phyloP scores from a whole-genome alignment of 2,329 filamentous ascomycete genomes.

The Claviceps digitariae region DNA sequence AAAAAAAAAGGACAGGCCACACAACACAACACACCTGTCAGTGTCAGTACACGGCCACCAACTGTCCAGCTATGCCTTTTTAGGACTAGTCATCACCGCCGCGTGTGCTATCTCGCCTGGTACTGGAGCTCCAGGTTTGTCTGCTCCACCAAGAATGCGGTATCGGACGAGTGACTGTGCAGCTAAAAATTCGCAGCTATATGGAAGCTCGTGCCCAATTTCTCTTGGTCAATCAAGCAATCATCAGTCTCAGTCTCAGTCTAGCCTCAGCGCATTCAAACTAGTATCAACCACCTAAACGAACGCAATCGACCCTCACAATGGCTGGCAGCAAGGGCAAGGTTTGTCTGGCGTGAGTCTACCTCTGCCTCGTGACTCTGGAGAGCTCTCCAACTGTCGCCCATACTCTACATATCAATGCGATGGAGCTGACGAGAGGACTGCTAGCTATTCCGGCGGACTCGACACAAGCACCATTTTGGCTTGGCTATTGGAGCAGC shows the following conservation, averaged over 20 bases:
- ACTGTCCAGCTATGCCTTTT: not conserved
- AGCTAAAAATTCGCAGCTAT: not conserved
- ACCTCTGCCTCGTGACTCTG: not conserved
- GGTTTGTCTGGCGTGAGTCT: constrained; percentile 1
- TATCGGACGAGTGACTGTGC: not conserved
- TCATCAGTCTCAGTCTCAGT: not conserved
- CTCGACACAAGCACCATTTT: constrained; percentile 30
- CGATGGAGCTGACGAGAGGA: not conserved
- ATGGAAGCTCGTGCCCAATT: not conserved
- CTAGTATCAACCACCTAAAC: not conserved
- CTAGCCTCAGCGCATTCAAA: not conserved
- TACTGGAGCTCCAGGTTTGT: not conserved
- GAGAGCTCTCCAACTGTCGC: not conserved
- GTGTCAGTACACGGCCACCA: not conserved
- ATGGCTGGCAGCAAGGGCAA: constrained; percentile 2
- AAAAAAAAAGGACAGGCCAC: too few relatives aligned
- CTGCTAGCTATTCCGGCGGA: constrained; percentile 11
- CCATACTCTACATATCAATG: not conserved
- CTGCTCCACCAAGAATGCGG: not conserved
- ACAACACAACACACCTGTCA: not conserved
- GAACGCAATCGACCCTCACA: not conserved
- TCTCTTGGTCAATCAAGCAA: not conserved
- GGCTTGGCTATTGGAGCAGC: constrained; percentile 24
- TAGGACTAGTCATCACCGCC: not conserved
- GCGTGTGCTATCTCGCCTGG: not conserved